A percentile compares a stretch with the other conserved stretches of the same genome.
These are phyloP conservation scores for Leishmania tarentolae DNA, from an alignment of 208 protist genomes.

Conservation along the genomic window DNA sequence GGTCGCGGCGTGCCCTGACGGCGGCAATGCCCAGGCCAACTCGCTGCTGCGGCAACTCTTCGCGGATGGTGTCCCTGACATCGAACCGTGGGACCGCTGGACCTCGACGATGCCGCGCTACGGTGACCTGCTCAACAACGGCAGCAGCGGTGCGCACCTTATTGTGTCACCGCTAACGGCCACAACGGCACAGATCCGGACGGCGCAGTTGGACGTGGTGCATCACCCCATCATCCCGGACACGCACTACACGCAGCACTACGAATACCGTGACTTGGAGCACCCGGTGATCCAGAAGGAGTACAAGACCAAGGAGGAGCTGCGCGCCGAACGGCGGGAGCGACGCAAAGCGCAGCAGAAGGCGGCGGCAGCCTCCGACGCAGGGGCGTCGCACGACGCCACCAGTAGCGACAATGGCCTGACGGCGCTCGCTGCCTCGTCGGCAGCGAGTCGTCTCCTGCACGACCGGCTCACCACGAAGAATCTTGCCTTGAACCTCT, in stretches of 20 bases:
- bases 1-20: neutral
- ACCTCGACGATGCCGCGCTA: slow-evolving; percentile 68
- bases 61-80: slow-evolving; percentile 70
- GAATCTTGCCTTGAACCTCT: slow-evolving; percentile 61
- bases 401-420: neutral
- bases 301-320: slow-evolving; percentile 63
- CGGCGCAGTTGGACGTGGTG: slow-evolving; percentile 39
- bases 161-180: slow-evolving; percentile 25
- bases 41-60: slow-evolving; percentile 58
- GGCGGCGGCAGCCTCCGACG: neutral
- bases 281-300: slow-evolving; percentile 33
- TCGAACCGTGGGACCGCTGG: slow-evolving; percentile 86
- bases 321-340: slow-evolving; percentile 67
- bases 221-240: slow-evolving; percentile 64
- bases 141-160: slow-evolving; percentile 1
- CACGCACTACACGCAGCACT: slow-evolving; percentile 58
- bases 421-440: slow-evolving; percentile 8
- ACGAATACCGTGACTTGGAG: slow-evolving; percentile 35
- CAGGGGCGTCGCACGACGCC: neutral
- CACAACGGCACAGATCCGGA: slow-evolving; percentile 12
- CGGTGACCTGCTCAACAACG: slow-evolving; percentile 9
- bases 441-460: slow-evolving; percentile 13
- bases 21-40: slow-evolving; percentile 23
- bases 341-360: slow-evolving; percentile 18
- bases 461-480: slow-evolving; percentile 70